phyloP scores from a whole-genome alignment of 352 stramenopile species.

The Aphanomyces astaci region DNA sequence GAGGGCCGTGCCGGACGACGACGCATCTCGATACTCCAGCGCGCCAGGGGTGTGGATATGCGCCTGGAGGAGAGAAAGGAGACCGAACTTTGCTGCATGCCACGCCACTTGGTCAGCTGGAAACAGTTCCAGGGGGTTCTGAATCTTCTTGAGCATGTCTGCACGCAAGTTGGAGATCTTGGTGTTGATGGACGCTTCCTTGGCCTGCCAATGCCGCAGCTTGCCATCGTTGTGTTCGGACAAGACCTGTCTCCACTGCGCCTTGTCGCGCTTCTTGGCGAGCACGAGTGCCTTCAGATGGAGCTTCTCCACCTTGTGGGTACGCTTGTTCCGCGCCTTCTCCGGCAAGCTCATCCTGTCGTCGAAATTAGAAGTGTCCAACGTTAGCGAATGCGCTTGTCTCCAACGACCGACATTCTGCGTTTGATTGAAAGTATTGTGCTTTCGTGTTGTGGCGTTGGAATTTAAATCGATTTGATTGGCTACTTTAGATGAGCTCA shows the following conservation, averaged over 20 bases:
- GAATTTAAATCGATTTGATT: too few relatives aligned
- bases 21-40: slow-evolving; percentile 44
- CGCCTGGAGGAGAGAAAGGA: slow-evolving; percentile 40
- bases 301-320: slow-evolving; percentile 15
- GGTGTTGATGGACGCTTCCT: neutral
- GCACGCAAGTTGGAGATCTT: slow-evolving; percentile 5
- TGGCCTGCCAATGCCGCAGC: neutral
- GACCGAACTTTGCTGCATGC: slow-evolving; percentile 64
- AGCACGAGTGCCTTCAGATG: neutral
- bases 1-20: slow-evolving; percentile 49
- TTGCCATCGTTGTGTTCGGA: neutral
- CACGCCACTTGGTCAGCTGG: slow-evolving; percentile 69
- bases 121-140: neutral
- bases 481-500: too few relatives aligned
- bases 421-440: too few relatives aligned
- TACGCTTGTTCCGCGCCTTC: neutral
- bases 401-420: too few relatives aligned
- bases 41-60: slow-evolving; percentile 50
- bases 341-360: too few relatives aligned
- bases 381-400: too few relatives aligned
- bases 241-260: neutral
- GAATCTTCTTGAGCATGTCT: slow-evolving; percentile 11
- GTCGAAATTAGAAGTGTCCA: too few relatives aligned
- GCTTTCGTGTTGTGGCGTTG: too few relatives aligned
- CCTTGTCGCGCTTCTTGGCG: neutral